A percentile compares a stretch with the other conserved stretches of the same genome.
Conservation (phyloP, 192 early-diverging fungal genomes). For the Backusella macrospora region DNA sequence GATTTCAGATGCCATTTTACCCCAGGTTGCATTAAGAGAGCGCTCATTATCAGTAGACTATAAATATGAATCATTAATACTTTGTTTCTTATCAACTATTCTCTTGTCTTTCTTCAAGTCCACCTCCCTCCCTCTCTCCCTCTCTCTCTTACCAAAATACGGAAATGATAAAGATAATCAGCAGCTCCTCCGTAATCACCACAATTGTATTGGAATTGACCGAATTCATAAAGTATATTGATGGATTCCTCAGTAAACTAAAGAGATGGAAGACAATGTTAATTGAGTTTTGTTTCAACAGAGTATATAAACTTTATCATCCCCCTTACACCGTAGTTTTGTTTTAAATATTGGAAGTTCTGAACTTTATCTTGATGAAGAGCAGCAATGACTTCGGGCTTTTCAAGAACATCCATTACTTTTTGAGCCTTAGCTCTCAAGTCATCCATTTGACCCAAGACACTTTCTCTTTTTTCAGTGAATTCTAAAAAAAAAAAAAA, state of each 20-base stretch:
- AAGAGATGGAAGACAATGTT: too few species aligned
- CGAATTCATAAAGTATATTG: conserved; percentile 83
- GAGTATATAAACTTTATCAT: too few species aligned
- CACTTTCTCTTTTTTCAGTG: conserved; percentile 72
- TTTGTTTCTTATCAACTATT: too few species aligned
- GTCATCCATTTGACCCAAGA: conserved; percentile 73
- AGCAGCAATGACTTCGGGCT: conserved; percentile 85
- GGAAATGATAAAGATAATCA: conserved; percentile 94
- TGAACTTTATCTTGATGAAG: conserved; percentile 94
- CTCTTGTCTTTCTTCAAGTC: background rate
- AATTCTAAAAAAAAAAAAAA: conserved; percentile 45
- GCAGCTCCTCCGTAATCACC: conserved; percentile 91
- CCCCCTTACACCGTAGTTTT: conserved; percentile 72
- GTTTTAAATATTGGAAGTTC: conserved; percentile 85
- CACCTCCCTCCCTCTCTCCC: background rate
- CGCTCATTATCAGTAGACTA: conserved; percentile 87
- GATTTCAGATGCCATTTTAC: conserved; percentile 95
- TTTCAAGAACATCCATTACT: conserved; percentile 88
- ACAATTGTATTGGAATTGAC: conserved; percentile 90
- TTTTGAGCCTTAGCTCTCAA: conserved; percentile 76
- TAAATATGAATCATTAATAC: background rate
- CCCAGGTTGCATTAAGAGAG: conserved; percentile 90
- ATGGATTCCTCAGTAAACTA: conserved; percentile 89
- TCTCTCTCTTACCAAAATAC: conserved; percentile 72
- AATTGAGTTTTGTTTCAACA: too few species aligned